These are phyloP conservation scores for Jaenimonas drosophilae DNA, from an alignment of 208 protist species.

Conservation along the genomic window DNA sequence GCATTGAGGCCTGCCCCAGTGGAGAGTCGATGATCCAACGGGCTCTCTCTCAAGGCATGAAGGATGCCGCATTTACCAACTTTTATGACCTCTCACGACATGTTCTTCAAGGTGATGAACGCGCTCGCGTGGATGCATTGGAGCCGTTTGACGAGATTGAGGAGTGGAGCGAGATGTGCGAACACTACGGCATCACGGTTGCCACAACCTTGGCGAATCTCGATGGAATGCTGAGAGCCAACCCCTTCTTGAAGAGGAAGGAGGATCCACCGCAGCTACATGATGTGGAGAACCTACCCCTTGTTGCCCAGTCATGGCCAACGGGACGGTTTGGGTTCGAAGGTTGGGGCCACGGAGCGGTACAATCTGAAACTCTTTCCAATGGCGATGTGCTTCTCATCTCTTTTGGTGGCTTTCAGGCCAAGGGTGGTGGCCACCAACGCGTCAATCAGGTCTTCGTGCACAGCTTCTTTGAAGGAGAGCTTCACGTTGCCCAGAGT, in stretches of 20 bases:
- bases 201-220: conserved; percentile 14
- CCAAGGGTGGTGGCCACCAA: conserved; percentile 26
- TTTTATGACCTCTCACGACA: conserved; percentile 69
- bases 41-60: conserved; percentile 44
- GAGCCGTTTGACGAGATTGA: conserved; percentile 85
- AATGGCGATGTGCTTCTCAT: conserved; percentile 39
- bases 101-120: conserved; percentile 37
- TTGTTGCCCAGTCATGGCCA: conserved; percentile 33
- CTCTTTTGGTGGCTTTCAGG: conserved; percentile 74
- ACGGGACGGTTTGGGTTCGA: conserved; percentile 68
- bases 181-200: conserved; percentile 86
- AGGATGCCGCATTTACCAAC: conserved; percentile 42
- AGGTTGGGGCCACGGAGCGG: conserved; percentile 72
- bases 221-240: background rate
- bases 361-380: conserved; percentile 20
- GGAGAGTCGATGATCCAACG: conserved; percentile 36
- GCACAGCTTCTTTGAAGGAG: conserved; percentile 61
- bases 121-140: conserved; percentile 43
- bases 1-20: conserved; percentile 31
- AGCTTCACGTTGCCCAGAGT: conserved; percentile 26
- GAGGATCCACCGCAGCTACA: background rate
- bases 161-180: conserved; percentile 88
- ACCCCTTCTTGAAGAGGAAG: background rate
- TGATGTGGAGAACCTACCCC: background rate
- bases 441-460: conserved; percentile 51